These are phyloP conservation scores for Solanum tarijense DNA, from an alignment of 257 asterid species.

Conservation along the genomic window DNA sequence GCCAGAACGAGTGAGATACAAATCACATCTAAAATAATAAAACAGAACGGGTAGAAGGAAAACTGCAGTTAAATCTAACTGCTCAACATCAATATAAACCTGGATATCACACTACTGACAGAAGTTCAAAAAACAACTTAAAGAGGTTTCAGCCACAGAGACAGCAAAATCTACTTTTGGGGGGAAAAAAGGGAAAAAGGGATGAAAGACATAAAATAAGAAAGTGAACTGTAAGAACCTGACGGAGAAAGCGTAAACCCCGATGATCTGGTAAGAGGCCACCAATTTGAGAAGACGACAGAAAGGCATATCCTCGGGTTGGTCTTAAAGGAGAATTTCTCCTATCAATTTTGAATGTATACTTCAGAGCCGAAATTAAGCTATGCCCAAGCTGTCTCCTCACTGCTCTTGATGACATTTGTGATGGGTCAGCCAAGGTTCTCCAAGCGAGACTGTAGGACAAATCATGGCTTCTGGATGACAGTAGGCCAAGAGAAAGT, in stretches of 20 bases:
- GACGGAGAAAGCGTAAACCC: slow-evolving; percentile 74
- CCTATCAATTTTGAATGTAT: slow-evolving; percentile 56
- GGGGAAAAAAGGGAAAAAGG: background rate
- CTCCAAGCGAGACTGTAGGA: slow-evolving; percentile 88
- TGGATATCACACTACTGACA: background rate
- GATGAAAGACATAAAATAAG: background rate
- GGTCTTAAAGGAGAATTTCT: slow-evolving; percentile 85
- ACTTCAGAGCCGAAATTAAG: slow-evolving; percentile 69
- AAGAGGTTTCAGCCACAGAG: background rate
- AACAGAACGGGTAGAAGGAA: background rate
- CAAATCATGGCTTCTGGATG: slow-evolving; percentile 62
- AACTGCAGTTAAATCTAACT: background rate
- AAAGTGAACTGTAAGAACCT: slow-evolving; percentile 34
- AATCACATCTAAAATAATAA: background rate
- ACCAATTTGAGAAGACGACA: slow-evolving; percentile 71
- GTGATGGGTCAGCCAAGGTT: slow-evolving; percentile 75
- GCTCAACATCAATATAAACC: background rate
- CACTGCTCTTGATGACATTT: slow-evolving; percentile 69
- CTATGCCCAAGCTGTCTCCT: slow-evolving; percentile 97
- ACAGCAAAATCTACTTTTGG: background rate
- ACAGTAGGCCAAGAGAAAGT: slow-evolving; percentile 57
- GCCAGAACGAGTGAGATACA: background rate
- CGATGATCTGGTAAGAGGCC: slow-evolving; percentile 84
- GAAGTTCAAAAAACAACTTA: background rate
- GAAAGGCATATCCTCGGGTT: slow-evolving; percentile 77